These are phyloP conservation scores for Diplocarpon mali DNA, from an alignment of 2,329 filamentous ascomycete genomes.

Conservation along the genomic window DNA sequence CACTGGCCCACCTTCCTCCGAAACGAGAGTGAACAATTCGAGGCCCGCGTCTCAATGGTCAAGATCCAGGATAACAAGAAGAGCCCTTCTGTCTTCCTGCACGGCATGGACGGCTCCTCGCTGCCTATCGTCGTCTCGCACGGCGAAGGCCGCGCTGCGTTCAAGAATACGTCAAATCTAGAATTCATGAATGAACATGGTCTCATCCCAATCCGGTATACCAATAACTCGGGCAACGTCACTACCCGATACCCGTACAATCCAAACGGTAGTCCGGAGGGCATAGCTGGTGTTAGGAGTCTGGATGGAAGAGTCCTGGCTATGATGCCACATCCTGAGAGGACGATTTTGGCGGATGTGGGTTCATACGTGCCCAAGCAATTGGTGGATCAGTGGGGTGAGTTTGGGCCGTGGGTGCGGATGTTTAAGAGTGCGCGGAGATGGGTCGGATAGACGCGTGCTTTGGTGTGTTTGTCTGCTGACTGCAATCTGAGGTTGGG, in stretches of 20 bases:
- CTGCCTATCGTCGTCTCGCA: constrained; percentile 84
- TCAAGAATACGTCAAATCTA: constrained; percentile 42
- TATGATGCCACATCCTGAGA: constrained; percentile 66
- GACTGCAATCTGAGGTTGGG: not conserved
- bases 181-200: constrained; percentile 50
- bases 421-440: constrained; percentile 63
- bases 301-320: constrained; percentile 57
- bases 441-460: constrained; percentile 39
- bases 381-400: constrained; percentile 50
- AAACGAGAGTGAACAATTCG: constrained; percentile 81
- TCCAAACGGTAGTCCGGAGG: constrained; percentile 60
- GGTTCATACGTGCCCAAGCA: constrained; percentile 53
- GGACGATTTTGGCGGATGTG: constrained; percentile 55
- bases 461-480: not conserved
- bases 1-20: constrained; percentile 80
- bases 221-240: constrained; percentile 66
- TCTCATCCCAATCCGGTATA: constrained; percentile 69
- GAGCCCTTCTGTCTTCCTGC: constrained; percentile 68
- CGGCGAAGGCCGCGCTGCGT: constrained; percentile 76
- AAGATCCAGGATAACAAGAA: constrained; percentile 55
- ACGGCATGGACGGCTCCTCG: constrained; percentile 73
- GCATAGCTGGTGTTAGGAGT: constrained; percentile 56
- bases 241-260: constrained; percentile 85
- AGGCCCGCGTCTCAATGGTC: constrained; percentile 79
- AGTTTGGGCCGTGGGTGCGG: constrained; percentile 58